These are phyloP conservation scores for Psidium guajava DNA, from an alignment of 345 rosid genomes.

Conservation along the genomic window DNA sequence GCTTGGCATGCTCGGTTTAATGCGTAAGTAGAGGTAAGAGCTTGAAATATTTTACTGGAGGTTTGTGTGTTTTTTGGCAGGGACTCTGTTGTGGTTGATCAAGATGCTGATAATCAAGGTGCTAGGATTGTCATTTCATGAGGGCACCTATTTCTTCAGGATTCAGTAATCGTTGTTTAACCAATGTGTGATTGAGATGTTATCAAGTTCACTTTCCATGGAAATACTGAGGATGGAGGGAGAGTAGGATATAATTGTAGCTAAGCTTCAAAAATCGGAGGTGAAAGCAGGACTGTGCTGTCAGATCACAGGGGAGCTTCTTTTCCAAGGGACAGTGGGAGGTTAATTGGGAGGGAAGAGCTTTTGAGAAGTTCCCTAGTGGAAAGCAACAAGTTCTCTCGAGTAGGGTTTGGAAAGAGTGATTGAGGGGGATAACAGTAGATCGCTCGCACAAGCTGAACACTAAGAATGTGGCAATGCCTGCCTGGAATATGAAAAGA, in stretches of 20 bases:
- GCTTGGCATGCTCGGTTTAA: constrained; percentile 66
- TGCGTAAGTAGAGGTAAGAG: constrained; percentile 17
- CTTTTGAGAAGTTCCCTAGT: constrained; percentile 10
- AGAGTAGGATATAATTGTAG: constrained; percentile 32
- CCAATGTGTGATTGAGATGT: constrained; percentile 67
- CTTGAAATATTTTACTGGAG: constrained; percentile 46
- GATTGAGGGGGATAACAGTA: constrained; percentile 30
- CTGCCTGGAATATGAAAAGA: constrained; percentile 94
- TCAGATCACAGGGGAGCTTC: constrained; percentile 37
- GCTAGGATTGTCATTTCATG: constrained; percentile 73
- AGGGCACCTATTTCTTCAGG: constrained; percentile 73
- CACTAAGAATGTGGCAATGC: constrained; percentile 43
- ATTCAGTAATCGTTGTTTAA: constrained; percentile 71
- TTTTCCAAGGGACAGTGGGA: constrained; percentile 14
- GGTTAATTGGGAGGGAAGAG: not conserved
- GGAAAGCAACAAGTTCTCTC: constrained; percentile 18
- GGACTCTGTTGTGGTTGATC: constrained; percentile 53
- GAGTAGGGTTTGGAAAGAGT: constrained; percentile 6
- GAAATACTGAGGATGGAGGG: constrained; percentile 39
- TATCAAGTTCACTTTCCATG: constrained; percentile 60
- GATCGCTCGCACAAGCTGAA: constrained; percentile 66
- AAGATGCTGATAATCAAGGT: constrained; percentile 74
- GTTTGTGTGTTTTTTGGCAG: constrained; percentile 44
- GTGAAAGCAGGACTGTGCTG: constrained; percentile 44
- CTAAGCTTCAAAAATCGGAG: constrained; percentile 36